Conservation (phyloP, 1,139 yeast genomes). For the Pichia norvegensis region DNA sequence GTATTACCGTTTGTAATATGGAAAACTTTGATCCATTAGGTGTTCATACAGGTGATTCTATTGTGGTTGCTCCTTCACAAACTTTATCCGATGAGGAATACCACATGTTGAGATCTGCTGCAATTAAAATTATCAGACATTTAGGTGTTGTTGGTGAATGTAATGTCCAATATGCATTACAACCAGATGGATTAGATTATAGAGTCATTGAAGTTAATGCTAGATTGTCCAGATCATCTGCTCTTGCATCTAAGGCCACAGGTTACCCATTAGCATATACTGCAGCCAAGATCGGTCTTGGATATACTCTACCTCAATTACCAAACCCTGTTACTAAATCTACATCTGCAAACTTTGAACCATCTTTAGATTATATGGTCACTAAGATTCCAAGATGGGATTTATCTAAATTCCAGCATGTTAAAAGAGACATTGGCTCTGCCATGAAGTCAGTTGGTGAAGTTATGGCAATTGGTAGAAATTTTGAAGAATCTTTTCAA, state of each 20-base stretch:
- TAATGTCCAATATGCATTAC: slow-evolving; percentile 94
- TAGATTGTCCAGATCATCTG: slow-evolving; percentile 93
- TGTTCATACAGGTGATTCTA: slow-evolving; percentile 97
- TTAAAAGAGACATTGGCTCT: slow-evolving; percentile 85
- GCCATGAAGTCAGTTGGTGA: slow-evolving; percentile 99
- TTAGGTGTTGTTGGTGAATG: slow-evolving; percentile 99
- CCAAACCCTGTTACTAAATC: slow-evolving; percentile 96
- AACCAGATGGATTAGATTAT: slow-evolving; percentile 91
- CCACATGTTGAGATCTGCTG: slow-evolving; percentile 96
- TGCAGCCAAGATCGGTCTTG: slow-evolving; percentile 94
- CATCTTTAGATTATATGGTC: slow-evolving; percentile 92
- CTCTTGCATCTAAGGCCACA: slow-evolving; percentile 96
- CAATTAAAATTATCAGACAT: slow-evolving; percentile 94
- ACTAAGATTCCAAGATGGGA: slow-evolving; percentile 99
- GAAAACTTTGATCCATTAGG: slow-evolving; percentile 98
- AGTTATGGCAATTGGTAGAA: slow-evolving; percentile 98
- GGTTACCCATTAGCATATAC: slow-evolving; percentile 98
- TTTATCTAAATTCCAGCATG: slow-evolving; percentile 89
- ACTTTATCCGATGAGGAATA: slow-evolving; percentile 94
- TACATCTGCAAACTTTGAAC: slow-evolving; percentile 94
- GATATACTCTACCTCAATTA: slow-evolving; percentile 88
- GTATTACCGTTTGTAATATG: slow-evolving; percentile 99
- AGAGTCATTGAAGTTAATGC: slow-evolving; percentile 98
- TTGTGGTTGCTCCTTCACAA: slow-evolving; percentile 98
- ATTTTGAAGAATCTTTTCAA: slow-evolving; percentile 94